phyloP scores from a whole-genome alignment of 1,284 basidiomycete species.

The Rhizopogon hawkerae region DNA sequence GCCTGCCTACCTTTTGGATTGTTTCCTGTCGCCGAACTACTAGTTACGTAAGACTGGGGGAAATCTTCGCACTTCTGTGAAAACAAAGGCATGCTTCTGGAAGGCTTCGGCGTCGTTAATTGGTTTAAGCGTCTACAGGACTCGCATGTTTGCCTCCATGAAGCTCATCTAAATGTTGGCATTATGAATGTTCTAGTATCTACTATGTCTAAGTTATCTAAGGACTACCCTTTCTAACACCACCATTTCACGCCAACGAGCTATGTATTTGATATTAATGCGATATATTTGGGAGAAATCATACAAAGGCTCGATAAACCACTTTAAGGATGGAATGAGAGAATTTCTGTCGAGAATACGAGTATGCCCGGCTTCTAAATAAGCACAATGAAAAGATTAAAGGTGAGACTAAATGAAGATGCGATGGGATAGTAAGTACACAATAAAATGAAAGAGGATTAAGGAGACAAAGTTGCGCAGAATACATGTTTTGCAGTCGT shows the following conservation, averaged over 20 bases:
- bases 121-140: too few species aligned
- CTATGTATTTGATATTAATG: slow-evolving; percentile 1
- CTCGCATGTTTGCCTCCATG: too few species aligned
- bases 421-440: slow-evolving; percentile 1
- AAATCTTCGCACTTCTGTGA: too few species aligned
- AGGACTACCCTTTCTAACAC: too few species aligned
- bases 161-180: too few species aligned
- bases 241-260: not conserved
- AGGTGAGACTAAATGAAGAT: not conserved
- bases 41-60: too few species aligned
- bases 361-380: not conserved
- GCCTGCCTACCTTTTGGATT: too few species aligned
- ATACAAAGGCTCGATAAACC: not conserved
- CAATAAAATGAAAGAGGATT: not conserved
- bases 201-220: too few species aligned
- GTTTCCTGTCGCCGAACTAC: too few species aligned
- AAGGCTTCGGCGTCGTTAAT: too few species aligned
- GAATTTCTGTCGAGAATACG: not conserved
- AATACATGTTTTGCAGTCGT: not conserved
- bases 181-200: too few species aligned
- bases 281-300: not conserved
- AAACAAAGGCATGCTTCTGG: too few species aligned
- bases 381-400: not conserved
- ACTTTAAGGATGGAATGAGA: not conserved
- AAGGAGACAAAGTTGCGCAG: not conserved